Base-by-base conservation (phyloP, 2,329 filamentous ascomycete genomes). In the Aspergillus alliaceus region DNA sequence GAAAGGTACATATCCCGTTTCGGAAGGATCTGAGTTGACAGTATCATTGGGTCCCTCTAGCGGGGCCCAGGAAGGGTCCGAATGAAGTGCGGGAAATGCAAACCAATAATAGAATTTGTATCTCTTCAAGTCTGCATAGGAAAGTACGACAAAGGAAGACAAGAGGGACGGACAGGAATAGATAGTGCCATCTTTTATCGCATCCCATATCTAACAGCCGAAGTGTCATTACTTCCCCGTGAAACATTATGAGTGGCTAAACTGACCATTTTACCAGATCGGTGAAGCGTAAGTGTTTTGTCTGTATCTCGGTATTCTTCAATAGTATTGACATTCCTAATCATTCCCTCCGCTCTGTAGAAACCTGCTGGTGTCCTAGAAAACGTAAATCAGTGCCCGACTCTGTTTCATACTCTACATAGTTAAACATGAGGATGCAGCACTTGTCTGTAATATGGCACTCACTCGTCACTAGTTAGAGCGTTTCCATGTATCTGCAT, bases 31-130 rank as follows among this genome's bases (percentile, higher is more conserved):
- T 18, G 81, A 47, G 22, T 54, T 51, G 9, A 48, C 51, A 18
- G 31, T 22, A 32, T 49, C 46, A 25, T 53, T 68, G 5, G 71
- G 66, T 4, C 61, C 50, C 27, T 70, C 60, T 32, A 81, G 74
- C 51, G 87, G 80, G 65, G 85, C 88, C 95, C 95, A 99, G 27
- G 83, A 80, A 1, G 91, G 91, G 54, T 93, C 88, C 4, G 93
- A 96, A 72, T 96, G 93, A 44, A 99, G 82, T 15, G 93, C 92
- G 1, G 95, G 95, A 69, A 96, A 99, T 5, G 90, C 93, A 75
- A 98, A 98, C 87, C 96, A 96, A 77, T 98, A 98, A n/a, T 89
- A 91, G 72, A 98, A 97, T 61, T 88, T 91, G 78, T 98, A 98
- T 71, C 96, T 97, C 75, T 99, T 99, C 32, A 99, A 83, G 71